phyloP scores from a whole-genome alignment of 257 asterid genomes.

The Fraxinus excelsior region DNA sequence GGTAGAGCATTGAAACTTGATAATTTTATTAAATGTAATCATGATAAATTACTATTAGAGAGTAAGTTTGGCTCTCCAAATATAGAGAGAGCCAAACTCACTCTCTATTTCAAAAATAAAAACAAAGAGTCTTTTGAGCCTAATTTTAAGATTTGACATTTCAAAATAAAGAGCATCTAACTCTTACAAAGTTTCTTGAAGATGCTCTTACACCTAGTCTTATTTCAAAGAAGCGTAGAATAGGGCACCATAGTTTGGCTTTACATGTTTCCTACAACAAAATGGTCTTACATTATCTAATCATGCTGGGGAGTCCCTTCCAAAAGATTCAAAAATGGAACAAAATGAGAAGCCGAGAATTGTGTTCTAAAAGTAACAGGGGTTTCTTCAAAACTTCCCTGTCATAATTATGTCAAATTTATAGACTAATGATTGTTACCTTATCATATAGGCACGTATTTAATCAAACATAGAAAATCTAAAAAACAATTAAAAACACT shows the following conservation, averaged over 20 bases:
- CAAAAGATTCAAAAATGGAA: background rate
- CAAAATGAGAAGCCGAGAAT: background rate
- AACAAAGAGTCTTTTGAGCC: no score
- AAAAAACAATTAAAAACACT: background rate
- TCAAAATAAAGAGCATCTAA: no score
- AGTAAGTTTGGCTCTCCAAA: no score
- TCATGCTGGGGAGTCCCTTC: background rate
- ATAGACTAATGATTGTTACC: background rate
- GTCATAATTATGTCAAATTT: background rate
- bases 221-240: background rate
- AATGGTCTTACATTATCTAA: background rate
- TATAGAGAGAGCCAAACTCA: no score
- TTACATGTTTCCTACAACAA: background rate
- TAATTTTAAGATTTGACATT: no score
- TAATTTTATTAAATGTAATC: no score
- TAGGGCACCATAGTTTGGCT: background rate
- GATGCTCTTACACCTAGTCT: background rate
- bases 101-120: no score
- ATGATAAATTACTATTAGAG: no score
- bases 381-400: background rate
- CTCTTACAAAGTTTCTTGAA: no score
- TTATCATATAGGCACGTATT: background rate
- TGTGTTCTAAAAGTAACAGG: background rate
- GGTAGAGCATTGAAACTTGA: no score
- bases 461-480: background rate